These are phyloP conservation scores for Hypoxylon lienhwacheense DNA, from an alignment of 495 filamentous ascomycete species.

Conservation along the genomic window DNA sequence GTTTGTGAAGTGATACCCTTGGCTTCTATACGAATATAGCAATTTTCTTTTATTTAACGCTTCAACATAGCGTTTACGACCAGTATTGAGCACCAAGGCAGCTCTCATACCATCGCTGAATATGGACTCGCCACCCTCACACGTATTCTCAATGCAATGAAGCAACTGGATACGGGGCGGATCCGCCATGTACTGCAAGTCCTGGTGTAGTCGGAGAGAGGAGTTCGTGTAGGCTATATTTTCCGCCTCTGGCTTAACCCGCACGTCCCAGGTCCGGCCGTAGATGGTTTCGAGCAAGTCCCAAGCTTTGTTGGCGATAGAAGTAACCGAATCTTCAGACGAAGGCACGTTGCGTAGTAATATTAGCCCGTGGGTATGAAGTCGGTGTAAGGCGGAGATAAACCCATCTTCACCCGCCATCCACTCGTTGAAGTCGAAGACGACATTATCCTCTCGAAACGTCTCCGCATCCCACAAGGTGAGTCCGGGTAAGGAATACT, in stretches of 20 bases:
- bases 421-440: constrained; percentile 69
- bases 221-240: constrained; percentile 89
- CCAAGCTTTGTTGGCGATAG: constrained; percentile 71
- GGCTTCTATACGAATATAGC: constrained; percentile 70
- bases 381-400: constrained; percentile 58
- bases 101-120: constrained; percentile 74
- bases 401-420: constrained; percentile 54
- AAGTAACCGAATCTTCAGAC: constrained; percentile 62
- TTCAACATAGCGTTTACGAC: constrained; percentile 33
- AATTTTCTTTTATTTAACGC: constrained; percentile 52
- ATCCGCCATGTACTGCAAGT: constrained; percentile 81
- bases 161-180: constrained; percentile 82
- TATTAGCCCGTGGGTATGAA: constrained; percentile 66
- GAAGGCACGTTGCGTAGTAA: constrained; percentile 72
- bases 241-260: constrained; percentile 70
- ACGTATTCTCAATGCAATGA: constrained; percentile 78
- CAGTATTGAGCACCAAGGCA: constrained; percentile 52
- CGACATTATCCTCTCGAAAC: constrained; percentile 27
- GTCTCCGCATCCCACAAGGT: constrained; percentile 40
- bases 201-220: constrained; percentile 85
- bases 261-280: constrained; percentile 86
- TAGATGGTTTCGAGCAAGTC: constrained; percentile 82
- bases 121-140: constrained; percentile 75
- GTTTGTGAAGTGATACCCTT: constrained; percentile 62
- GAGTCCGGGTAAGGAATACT: constrained; percentile 10